phyloP scores from a whole-genome alignment of 495 filamentous ascomycete genomes.

The Articulospora tetracladia region DNA sequence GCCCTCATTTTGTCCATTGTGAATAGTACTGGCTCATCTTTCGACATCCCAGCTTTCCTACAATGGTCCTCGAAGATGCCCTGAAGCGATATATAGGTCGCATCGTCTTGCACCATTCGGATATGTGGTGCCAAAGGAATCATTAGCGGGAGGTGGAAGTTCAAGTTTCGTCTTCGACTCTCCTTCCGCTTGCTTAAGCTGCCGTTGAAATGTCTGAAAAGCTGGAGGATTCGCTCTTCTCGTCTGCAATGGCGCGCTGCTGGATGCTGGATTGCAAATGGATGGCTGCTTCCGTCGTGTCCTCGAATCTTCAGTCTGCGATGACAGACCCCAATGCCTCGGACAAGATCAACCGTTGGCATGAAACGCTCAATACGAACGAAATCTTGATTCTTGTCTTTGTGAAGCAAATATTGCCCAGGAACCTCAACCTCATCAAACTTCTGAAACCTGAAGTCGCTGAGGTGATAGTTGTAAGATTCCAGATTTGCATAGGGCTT shows the following conservation, averaged over 20 bases:
- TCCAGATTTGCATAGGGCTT: slow-evolving; percentile 66
- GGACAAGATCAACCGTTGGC: slow-evolving; percentile 87
- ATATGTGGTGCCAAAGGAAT: slow-evolving; percentile 90
- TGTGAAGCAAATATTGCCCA: slow-evolving; percentile 93
- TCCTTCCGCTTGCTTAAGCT: slow-evolving; percentile 88
- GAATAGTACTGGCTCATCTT: slow-evolving; percentile 92
- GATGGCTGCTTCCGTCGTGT: slow-evolving; percentile 93
- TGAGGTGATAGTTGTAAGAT: slow-evolving; percentile 79
- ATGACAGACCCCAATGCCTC: slow-evolving; percentile 83
- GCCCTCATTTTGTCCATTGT: slow-evolving; percentile 89
- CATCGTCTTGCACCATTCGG: slow-evolving; percentile 89
- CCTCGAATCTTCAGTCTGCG: slow-evolving; percentile 92
- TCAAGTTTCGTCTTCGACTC: slow-evolving; percentile 85
- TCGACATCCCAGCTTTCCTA: slow-evolving; percentile 74
- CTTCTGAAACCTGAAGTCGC: slow-evolving; percentile 94
- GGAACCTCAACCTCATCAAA: slow-evolving; percentile 98
- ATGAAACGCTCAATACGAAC: slow-evolving; percentile 94
- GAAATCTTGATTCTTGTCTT: slow-evolving; percentile 98
- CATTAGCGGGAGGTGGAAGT: slow-evolving; percentile 94
- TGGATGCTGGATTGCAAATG: slow-evolving; percentile 94
- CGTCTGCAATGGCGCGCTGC: slow-evolving; percentile 85
- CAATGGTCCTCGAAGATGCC: slow-evolving; percentile 95
- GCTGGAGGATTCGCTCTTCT: slow-evolving; percentile 90
- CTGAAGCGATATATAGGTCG: slow-evolving; percentile 91
- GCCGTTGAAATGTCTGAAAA: slow-evolving; percentile 98